A percentile compares a stretch with the other conserved stretches of the same genome.
Evolutionary conservation across 805 yeast genomes (phyloP).

Genomic region (Saturnispora kantuleensis): DNA sequence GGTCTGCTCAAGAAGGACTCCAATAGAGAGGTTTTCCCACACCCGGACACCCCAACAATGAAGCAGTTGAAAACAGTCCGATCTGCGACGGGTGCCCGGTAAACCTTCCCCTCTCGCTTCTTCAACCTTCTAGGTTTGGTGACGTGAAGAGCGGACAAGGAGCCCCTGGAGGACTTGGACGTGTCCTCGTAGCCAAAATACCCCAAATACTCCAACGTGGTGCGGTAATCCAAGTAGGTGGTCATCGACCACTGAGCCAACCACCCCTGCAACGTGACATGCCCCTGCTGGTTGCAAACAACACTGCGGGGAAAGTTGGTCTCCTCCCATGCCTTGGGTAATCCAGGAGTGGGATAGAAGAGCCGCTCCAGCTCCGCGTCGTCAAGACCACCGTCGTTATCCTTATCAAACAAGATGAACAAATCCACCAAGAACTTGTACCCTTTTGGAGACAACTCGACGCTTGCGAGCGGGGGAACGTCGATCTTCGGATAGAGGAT

Average conservation of each 20-base stretch:
- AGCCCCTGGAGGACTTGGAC: conserved; percentile 17
- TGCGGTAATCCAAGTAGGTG: conserved; percentile 72
- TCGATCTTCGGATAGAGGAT: conserved; percentile 73
- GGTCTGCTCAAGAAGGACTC: conserved; percentile 74
- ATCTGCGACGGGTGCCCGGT: conserved; percentile 62
- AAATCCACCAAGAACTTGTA: conserved; percentile 86
- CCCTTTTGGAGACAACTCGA: conserved; percentile 87
- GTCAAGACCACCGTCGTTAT: conserved; percentile 92
- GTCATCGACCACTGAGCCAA: conserved; percentile 98
- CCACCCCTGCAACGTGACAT: conserved; percentile 96
- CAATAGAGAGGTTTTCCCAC: conserved; percentile 81
- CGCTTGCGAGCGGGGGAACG: conserved; percentile 65
- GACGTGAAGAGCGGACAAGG: conserved; percentile 50
- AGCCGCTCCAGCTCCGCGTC: conserved; percentile 57
- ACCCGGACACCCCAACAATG: conserved; percentile 71
- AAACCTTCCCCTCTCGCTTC: conserved; percentile 51
- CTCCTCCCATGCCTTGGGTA: conserved; percentile 80
- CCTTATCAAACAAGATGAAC: conserved; percentile 80
- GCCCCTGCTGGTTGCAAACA: conserved; percentile 82
- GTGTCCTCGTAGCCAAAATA: conserved; percentile 73
- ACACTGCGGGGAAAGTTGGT: conserved; percentile 80
- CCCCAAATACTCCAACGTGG: conserved; percentile 81
- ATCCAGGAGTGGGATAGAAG: conserved; percentile 87
- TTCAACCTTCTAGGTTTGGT: conserved; percentile 74
- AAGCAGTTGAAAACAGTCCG: conserved; percentile 89